A percentile compares a stretch with the other conserved stretches of the same genome.
Evolutionary conservation across 2,329 filamentous ascomycete genomes (phyloP).

Genomic region (Dothistroma pini): DNA sequence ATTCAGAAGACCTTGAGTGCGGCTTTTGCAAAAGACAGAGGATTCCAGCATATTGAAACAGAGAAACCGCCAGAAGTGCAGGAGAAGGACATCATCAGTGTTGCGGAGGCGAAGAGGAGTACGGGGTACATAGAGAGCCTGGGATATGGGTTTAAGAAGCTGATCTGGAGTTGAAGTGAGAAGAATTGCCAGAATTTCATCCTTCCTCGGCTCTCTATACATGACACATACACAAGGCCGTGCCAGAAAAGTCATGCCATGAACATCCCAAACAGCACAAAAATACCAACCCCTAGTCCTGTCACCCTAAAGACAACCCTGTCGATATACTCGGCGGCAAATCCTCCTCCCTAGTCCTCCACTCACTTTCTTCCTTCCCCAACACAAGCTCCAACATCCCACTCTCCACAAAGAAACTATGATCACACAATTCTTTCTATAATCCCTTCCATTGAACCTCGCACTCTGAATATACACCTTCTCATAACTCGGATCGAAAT

Average conservation of each 20-base stretch:
- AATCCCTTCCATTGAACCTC: conserved; percentile 60
- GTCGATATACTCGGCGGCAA: conserved; percentile 45
- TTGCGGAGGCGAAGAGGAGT: conserved; percentile 80
- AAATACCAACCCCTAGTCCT: neutral
- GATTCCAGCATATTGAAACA: conserved; percentile 22
- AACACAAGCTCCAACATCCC: conserved; percentile 63
- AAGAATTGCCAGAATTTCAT: too few species aligned
- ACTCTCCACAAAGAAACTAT: conserved; percentile 62
- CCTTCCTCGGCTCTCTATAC: too few species aligned
- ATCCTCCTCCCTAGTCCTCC: conserved; percentile 48
- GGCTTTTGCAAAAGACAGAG: conserved; percentile 39
- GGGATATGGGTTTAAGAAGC: conserved; percentile 85
- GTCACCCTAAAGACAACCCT: conserved; percentile 16
- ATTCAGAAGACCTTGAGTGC: conserved; percentile 63
- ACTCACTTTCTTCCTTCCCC: conserved; percentile 45
- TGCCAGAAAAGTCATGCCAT: too few species aligned
- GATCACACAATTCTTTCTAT: conserved; percentile 62
- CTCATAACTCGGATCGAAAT: conserved; percentile 40
- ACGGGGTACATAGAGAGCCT: conserved; percentile 83
- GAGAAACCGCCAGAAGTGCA: conserved; percentile 41
- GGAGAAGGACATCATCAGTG: conserved; percentile 70
- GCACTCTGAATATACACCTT: conserved; percentile 62
- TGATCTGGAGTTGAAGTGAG: conserved; percentile 64
- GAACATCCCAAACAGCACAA: too few species aligned
- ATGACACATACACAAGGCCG: too few species aligned